Evolutionary conservation across 2,329 filamentous ascomycete species (phyloP), one percentile per base, ranked within the genome.

Genomic region (Cylindrodendrum hubeiense): DNA sequence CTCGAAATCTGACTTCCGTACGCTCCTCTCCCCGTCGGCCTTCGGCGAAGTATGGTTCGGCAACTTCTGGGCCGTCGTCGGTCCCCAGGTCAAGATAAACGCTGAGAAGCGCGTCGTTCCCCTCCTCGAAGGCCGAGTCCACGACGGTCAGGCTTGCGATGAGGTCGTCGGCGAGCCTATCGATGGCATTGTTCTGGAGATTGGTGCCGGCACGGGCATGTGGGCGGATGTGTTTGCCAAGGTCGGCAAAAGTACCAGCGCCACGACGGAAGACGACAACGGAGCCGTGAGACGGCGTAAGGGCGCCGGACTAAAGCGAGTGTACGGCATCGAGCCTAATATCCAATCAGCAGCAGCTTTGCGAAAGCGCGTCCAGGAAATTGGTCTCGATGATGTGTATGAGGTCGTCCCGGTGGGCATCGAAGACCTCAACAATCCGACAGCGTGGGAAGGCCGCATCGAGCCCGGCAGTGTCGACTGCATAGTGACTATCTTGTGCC

Each of bases 271-370:
- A 7, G 71, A 54, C 24, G 64, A 39, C 62, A 67, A 12, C 9
- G 67, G 61, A 76, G 66, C 79, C 15, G 17, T 70, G 33, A 63
- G 61, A 33, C 58, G 65, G 50, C 59, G 67, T 37, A 68, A 70
- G 13, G 57, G 59, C 17, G 60, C 59, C 10, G 69, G 63, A n/a
- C 68, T 87, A 59, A 82, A 77, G 33, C 83, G 81, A 33, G 80
- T 92, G 46, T 90, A 88, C 70, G 90, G 89, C 59, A 84, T 92
- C 5, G 90, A 92, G 78, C 90, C 90, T 3, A 91, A 91, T 74
- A 59, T 75, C 0, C 82, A 81, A 37, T 85, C 87, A 58, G 86
- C 90, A 67, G 75, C 74, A 0, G 76, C 76, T 5, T 78, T 92
- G 55, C 77, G 80, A 1, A 72, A 76, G 41, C 83, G 82, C 22